phyloP scores from a whole-genome alignment of 1,284 basidiomycete genomes.

The Rhizoctonia solani region DNA sequence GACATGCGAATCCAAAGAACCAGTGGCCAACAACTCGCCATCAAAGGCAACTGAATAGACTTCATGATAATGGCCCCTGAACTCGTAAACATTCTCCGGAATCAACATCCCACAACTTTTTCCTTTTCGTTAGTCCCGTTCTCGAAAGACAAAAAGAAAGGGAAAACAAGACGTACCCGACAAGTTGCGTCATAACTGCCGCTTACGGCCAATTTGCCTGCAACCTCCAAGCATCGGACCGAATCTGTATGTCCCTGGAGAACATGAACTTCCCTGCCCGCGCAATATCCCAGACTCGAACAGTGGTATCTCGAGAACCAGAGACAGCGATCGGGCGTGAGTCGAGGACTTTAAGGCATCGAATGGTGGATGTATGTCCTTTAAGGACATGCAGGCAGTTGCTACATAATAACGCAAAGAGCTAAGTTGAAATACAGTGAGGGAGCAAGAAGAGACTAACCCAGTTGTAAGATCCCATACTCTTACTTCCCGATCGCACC shows the following conservation, averaged over 20 bases:
- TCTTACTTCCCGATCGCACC: conserved; percentile 85
- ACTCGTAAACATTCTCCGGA: conserved; percentile 84
- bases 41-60: conserved; percentile 95
- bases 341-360: conserved; percentile 88
- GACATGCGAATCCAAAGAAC: conserved; percentile 89
- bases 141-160: not conserved
- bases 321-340: conserved; percentile 87
- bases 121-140: not conserved
- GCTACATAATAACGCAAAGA: conserved; percentile 52
- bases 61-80: conserved; percentile 89
- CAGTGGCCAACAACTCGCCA: conserved; percentile 82
- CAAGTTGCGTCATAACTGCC: conserved; percentile 90
- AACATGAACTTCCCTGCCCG: conserved; percentile 70
- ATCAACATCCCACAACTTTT: conserved; percentile 80
- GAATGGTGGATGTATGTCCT: conserved; percentile 90
- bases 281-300: conserved; percentile 94
- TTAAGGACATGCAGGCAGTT: conserved; percentile 77
- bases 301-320: conserved; percentile 83
- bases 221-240: conserved; percentile 88
- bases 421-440: not conserved
- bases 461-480: conserved; percentile 92
- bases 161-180: conserved; percentile 56
- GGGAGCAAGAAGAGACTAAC: conserved; percentile 50
- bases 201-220: conserved; percentile 78
- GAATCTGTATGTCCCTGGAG: conserved; percentile 81